Evolutionary conservation across 2,329 filamentous ascomycete species (phyloP), one percentile per base, ranked within the genome.

Genomic region (Meredithiella fracta): DNA sequence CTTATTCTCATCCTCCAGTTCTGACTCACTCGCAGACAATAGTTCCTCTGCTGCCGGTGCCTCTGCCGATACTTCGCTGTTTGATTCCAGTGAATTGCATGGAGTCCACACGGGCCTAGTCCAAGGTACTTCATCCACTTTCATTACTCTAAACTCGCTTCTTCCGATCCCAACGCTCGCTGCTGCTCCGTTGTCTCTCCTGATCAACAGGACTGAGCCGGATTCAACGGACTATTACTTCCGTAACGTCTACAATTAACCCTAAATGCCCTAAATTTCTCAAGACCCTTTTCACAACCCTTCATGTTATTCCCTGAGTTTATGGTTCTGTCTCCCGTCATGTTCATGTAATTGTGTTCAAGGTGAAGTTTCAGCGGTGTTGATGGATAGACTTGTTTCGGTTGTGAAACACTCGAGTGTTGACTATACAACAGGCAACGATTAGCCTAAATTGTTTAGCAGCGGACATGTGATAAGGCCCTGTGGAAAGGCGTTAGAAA

Each of bases 371-470:
- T 49, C 44, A 3, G 15, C 44, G 44, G 23, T 22, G 23, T 11
- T 20, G 8, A 49, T 7, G 9, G 17, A 49, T 49, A 20, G 22
- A 11, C 11, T 25, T 4, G 44, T 22, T 20, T 8, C 17, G 22
- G 22, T n/a, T 34, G 5, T n/a, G 17, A 44, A 44, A 22, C 44
- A 29, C 22, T 25, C 44, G 14, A 23, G 15, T 52, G 14, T 29
- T 52, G 50, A 52, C 25, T 52, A 52, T 20, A 26, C 8, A 14
- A 38, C 50, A 52, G 50, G 50, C 50, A 54, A 54, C n/a, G 25
- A 54, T 34, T 54, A 40, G 40, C 53, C 53, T 34, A 23, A 5
- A n/a, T 54, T 38, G 53, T 54, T 54, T 34, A 49, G 34, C 15
- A 31, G 25, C 3, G 51, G 31, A 20, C 17, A 17, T 49, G 9